Percentiles rank a stretch among this genome's conserved stretches.
These are phyloP conservation scores for Eutrema yunnanense DNA, from an alignment of 345 rosid species.

Conservation along the genomic window DNA sequence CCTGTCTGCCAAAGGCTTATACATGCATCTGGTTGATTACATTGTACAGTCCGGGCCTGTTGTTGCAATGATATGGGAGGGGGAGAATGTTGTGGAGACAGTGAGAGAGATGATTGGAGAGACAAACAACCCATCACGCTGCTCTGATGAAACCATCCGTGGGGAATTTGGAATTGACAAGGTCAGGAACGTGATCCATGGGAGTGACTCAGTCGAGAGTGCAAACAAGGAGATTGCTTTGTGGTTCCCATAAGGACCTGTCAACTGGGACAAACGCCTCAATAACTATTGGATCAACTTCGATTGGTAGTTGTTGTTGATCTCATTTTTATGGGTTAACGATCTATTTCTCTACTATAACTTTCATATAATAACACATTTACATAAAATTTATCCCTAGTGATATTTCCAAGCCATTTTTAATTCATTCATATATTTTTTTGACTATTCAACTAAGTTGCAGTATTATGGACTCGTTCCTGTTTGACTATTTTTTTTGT, in stretches of 20 bases:
- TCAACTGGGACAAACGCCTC: constrained; percentile 75
- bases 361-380: too few relatives aligned
- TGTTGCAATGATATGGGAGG: constrained; percentile 97
- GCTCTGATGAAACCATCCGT: constrained; percentile 86
- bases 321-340: too few relatives aligned
- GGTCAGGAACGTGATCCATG: constrained; percentile 94
- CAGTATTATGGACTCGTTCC: too few relatives aligned
- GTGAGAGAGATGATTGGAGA: constrained; percentile 94
- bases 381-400: too few relatives aligned
- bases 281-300: background rate
- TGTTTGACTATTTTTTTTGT: too few relatives aligned
- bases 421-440: too few relatives aligned
- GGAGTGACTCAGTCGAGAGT: constrained; percentile 82
- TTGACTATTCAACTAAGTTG: too few relatives aligned
- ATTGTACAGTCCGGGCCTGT: constrained; percentile 87
- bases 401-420: too few relatives aligned
- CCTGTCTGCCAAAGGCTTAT: constrained; percentile 80
- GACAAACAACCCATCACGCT: constrained; percentile 88
- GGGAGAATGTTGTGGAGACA: constrained; percentile 73
- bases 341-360: too few relatives aligned
- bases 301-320: too few relatives aligned
- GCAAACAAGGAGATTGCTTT: constrained; percentile 79
- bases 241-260: constrained; percentile 88
- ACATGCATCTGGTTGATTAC: constrained; percentile 80
- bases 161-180: constrained; percentile 86